Evolutionary conservation across 257 asterid species (phyloP), one percentile per base, ranked within the genome.

Genomic region (Nicotiana tomentosiformis): DNA sequence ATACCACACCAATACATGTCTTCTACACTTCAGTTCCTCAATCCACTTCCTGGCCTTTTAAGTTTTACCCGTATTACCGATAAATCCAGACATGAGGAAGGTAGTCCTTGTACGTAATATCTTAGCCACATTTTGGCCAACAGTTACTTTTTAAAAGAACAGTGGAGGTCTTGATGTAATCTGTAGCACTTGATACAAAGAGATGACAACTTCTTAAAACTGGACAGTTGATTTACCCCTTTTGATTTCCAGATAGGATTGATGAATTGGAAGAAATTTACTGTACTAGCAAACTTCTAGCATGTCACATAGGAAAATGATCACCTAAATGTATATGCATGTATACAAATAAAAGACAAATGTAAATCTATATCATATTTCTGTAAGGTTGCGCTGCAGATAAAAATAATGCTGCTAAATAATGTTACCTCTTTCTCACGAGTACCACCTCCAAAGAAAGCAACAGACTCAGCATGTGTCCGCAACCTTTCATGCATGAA

Each of bases 381-480:
- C 64, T 29, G 29, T 49, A 29, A 15, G 80, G 65, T 53, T 12
- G 23, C 64, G 55, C 80, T 26, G 80, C 80, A 29, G 80, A 76
- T 29, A 26, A 74, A 49, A 51, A 29, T 51, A 51, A 15, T 8
- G 64, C n/a, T 26, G 76, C 33, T 37, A 69, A 77, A 17, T 6
- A 49, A 53, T 15, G n/a, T 81, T 90, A 95, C 99, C 99, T 95
- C 98, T 89, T 86, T 94, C 90, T 96, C 99, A 88, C 99, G 93
- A 85, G 93, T 84, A 86, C 98, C 99, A 80, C 99, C 99, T 78
- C 99, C 99, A 85, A 96, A 96, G 90, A 96, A 96, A 77, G 99
- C 99, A 91, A 96, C 94, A 32, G 99, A 96, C 84, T 96, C 99
- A 82, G 99, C 99, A 92, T 96, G 99, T 60, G 99, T 93, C 37